phyloP scores from a whole-genome alignment of 306 rosid genomes.

The Quercus aquifolioides region DNA sequence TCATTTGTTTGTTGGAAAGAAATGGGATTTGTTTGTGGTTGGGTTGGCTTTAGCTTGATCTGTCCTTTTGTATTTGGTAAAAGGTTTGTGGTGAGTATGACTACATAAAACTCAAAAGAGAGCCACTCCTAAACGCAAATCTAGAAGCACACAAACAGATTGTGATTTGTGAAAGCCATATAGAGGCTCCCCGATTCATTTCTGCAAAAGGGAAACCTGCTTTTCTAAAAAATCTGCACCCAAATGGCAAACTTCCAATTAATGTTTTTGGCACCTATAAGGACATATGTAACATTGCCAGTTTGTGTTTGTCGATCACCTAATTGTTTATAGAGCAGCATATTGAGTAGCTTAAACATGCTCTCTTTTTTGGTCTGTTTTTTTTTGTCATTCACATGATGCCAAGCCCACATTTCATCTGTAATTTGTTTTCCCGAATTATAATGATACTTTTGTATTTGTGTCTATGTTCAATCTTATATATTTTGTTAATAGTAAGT shows the following conservation, averaged over 20 bases:
- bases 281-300: background rate
- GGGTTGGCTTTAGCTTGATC: conserved; percentile 31
- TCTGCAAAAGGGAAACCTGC: conserved; percentile 40
- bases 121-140: conserved; percentile 28
- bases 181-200: conserved; percentile 26
- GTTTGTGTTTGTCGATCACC: background rate
- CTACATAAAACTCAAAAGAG: conserved; percentile 28
- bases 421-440: too few relatives aligned
- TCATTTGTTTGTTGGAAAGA: conserved; percentile 11
- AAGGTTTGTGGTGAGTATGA: background rate
- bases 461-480: too few relatives aligned
- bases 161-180: conserved; percentile 32
- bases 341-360: too few relatives aligned
- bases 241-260: conserved; percentile 14
- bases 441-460: too few relatives aligned
- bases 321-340: too few relatives aligned
- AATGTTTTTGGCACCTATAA: background rate
- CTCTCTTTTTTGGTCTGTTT: too few relatives aligned
- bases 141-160: conserved; percentile 30
- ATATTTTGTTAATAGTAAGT: too few relatives aligned
- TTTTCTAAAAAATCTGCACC: conserved; percentile 28
- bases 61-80: conserved; percentile 31
- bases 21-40: conserved; percentile 29
- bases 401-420: too few relatives aligned
- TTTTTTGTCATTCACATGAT: too few relatives aligned